A percentile compares a stretch with the other conserved stretches of the same genome.
These are phyloP conservation scores for Kodamaea alishanica DNA, from an alignment of 1,139 yeast genomes.

Conservation along the genomic window DNA sequence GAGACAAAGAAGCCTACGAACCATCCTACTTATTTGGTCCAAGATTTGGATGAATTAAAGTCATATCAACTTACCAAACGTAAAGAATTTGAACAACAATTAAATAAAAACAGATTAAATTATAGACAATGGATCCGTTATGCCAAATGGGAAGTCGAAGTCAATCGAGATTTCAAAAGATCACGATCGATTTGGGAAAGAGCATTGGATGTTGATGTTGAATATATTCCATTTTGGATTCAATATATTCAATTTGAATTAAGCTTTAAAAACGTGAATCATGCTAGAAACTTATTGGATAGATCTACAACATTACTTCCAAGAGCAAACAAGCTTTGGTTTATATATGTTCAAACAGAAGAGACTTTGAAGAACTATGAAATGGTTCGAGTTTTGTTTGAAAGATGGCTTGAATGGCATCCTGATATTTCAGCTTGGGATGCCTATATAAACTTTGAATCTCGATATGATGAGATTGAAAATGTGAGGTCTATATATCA, in stretches of 20 bases:
- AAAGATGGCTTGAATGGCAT: constrained; percentile 79
- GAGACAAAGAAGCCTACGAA: constrained; percentile 32
- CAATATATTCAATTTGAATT: constrained; percentile 79
- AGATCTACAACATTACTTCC: constrained; percentile 76
- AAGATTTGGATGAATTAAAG: constrained; percentile 75
- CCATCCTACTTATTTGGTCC: constrained; percentile 51
- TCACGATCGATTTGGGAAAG: constrained; percentile 89
- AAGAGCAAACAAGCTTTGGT: constrained; percentile 83
- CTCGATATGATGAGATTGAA: constrained; percentile 56
- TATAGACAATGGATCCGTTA: constrained; percentile 89
- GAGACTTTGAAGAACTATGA: constrained; percentile 67
- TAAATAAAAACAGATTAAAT: constrained; percentile 77
- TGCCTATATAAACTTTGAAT: constrained; percentile 70
- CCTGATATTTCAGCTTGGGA: constrained; percentile 69
- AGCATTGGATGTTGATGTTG: constrained; percentile 72
- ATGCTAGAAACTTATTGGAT: constrained; percentile 82
- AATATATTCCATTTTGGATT: constrained; percentile 81
- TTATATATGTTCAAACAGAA: constrained; percentile 73
- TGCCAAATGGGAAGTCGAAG: constrained; percentile 83
- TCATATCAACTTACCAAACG: constrained; percentile 75
- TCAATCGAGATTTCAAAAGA: constrained; percentile 61
- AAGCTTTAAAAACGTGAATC: constrained; percentile 69
- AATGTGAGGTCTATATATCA: constrained; percentile 58
- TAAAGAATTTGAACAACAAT: constrained; percentile 78
- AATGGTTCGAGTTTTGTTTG: constrained; percentile 65